These are phyloP conservation scores for Pseudonitzschia multistriata DNA, from an alignment of 108 stramenopile genomes.

Conservation along the genomic window DNA sequence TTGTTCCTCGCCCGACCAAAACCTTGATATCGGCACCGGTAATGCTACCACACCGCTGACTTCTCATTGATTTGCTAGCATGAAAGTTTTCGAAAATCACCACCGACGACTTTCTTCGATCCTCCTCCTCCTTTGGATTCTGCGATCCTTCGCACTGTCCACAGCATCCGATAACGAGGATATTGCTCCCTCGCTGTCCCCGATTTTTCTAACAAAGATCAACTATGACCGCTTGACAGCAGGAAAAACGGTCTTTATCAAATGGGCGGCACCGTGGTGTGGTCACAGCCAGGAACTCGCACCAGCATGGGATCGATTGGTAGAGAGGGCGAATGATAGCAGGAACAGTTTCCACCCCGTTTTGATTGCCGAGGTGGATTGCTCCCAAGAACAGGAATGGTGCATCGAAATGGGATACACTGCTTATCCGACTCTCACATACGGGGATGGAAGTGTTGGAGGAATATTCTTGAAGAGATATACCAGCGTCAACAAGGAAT, in stretches of 20 bases:
- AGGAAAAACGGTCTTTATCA: conserved; percentile 76
- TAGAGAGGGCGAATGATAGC: conserved; percentile 20
- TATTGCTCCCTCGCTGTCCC: background rate
- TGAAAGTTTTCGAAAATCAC: background rate
- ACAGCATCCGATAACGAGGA: background rate
- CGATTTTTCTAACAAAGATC: conserved; percentile 5
- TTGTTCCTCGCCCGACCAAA: too few species aligned
- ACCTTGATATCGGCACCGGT: background rate
- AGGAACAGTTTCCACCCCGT: conserved; percentile 19
- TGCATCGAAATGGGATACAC: conserved; percentile 38
- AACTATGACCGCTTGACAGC: conserved; percentile 46
- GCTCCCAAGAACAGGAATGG: conserved; percentile 50
- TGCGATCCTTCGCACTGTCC: background rate
- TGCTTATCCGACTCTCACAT: conserved; percentile 55
- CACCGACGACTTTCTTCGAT: background rate
- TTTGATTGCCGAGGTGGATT: conserved; percentile 82
- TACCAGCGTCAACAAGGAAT: conserved; percentile 37
- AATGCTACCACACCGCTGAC: background rate
- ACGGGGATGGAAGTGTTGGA: conserved; percentile 45
- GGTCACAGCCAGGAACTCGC: conserved; percentile 77
- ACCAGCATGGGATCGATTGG: conserved; percentile 75
- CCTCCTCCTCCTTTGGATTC: background rate
- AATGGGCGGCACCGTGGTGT: conserved; percentile 85
- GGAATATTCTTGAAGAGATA: conserved; percentile 61
- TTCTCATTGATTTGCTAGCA: background rate